A percentile compares a stretch with the other conserved stretches of the same genome.
phyloP scores from a whole-genome alignment of 1,284 basidiomycete species.

The Puccinia polysora region DNA sequence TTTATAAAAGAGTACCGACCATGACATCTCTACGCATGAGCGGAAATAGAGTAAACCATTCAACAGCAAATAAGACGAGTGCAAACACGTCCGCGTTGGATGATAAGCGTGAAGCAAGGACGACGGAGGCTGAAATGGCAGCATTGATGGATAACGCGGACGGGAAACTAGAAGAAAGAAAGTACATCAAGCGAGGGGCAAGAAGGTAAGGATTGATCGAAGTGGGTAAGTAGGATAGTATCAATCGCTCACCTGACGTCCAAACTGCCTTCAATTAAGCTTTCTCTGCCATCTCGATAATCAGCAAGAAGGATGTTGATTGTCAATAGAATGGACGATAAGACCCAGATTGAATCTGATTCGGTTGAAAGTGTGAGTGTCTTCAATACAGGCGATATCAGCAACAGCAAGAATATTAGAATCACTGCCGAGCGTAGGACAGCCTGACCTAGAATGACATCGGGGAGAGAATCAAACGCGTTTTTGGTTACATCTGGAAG shows the following conservation, averaged over 20 bases:
- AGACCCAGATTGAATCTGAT: constrained; percentile 92
- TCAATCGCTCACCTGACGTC: constrained; percentile 46
- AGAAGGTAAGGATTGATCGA: constrained; percentile 50
- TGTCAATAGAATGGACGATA: constrained; percentile 66
- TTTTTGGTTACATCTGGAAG: too few relatives aligned
- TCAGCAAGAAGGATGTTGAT: constrained; percentile 66
- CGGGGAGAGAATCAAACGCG: too few relatives aligned
- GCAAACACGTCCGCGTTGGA: constrained; percentile 84
- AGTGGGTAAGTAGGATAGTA: constrained; percentile 54
- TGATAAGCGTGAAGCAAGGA: constrained; percentile 80
- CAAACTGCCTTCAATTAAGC: constrained; percentile 45
- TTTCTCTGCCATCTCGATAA: constrained; percentile 57
- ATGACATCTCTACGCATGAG: constrained; percentile 71
- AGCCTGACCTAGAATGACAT: constrained; percentile 46
- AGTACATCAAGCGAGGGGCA: background rate
- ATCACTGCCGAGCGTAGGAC: constrained; percentile 60
- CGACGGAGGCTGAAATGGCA: constrained; percentile 85
- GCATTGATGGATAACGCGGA: constrained; percentile 91
- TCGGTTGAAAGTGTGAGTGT: constrained; percentile 92
- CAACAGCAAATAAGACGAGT: constrained; percentile 77
- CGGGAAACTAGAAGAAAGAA: too few relatives aligned
- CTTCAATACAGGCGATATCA: constrained; percentile 81
- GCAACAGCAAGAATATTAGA: constrained; percentile 78
- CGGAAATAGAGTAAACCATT: constrained; percentile 79
- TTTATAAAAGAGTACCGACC: constrained; percentile 58